Percentiles rank a stretch among this genome's conserved stretches.
These are phyloP conservation scores for Podospora pseudoanserina DNA, from an alignment of 495 filamentous ascomycete species.

Conservation along the genomic window DNA sequence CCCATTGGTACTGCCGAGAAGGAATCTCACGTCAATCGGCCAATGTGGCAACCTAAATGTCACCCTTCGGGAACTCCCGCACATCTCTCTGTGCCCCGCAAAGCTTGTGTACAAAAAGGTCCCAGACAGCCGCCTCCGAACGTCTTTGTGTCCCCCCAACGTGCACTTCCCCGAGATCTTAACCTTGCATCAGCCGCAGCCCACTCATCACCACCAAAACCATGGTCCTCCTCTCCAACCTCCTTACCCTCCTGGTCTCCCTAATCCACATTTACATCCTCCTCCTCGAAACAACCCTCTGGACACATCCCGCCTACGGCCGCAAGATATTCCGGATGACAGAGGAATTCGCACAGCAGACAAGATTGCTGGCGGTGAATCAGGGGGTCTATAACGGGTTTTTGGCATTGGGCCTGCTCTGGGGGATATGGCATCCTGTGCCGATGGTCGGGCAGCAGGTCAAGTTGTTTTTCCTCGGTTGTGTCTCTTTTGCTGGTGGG, in stretches of 20 bases:
- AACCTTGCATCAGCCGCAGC: background rate
- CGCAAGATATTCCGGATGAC: conserved; percentile 30
- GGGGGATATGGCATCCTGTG: conserved; percentile 30
- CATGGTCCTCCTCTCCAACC: conserved; percentile 25
- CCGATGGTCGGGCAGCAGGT: conserved; percentile 28
- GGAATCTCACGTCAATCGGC: background rate
- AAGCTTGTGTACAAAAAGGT: background rate
- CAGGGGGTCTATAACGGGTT: conserved; percentile 41
- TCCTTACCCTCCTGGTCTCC: conserved; percentile 24
- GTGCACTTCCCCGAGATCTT: background rate
- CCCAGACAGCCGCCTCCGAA: too few relatives aligned
- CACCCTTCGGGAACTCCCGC: background rate
- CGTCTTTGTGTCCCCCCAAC: background rate
- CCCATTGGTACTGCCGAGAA: background rate
- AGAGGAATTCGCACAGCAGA: conserved; percentile 28
- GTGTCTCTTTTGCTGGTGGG: conserved; percentile 32
- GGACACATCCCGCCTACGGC: conserved; percentile 30
- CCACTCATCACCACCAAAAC: background rate
- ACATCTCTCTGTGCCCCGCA: background rate
- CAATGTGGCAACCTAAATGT: background rate
- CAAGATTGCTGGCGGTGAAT: conserved; percentile 30
- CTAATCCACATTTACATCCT: conserved; percentile 35
- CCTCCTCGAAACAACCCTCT: conserved; percentile 33
- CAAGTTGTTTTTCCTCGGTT: conserved; percentile 31
- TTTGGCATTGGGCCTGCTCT: conserved; percentile 32